Base-by-base conservation (phyloP, 371 early-diverging fungal species). In the Blakeslea trispora region DNA sequence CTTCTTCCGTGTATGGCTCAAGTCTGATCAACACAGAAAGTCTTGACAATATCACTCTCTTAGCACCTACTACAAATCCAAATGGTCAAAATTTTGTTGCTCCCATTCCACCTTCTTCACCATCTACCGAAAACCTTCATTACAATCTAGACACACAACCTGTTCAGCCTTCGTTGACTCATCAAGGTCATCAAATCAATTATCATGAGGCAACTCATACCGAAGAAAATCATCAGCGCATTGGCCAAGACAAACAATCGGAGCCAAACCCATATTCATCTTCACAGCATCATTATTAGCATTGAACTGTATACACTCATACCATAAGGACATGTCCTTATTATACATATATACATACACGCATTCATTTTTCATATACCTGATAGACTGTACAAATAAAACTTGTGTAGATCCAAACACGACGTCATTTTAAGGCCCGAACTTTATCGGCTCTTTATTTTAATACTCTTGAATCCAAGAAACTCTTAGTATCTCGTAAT, bases 1-100 rank as follows among this genome's bases (percentile, higher is more conserved):
- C 28, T 7, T 97, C 96, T 68, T 95, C 97, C 46, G 94, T 85
- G 37, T 94, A 79, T 21, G 78, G 74, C 32, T 90, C 37, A 14
- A 37, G 37, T 37, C 11, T 37, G 37, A 37, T 37, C 2, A 9
- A 37, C 2, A 14, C 87, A 3, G 87, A 84, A 18, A 94, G 95
- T 91, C 92, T 96, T 76, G 94, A 94, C 40, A 35, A 45, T 7
- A 23, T 61, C 8, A 17, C 50, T 17, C 55, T 55, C 8, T 5
- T 61, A 8, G 42, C 50, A 17, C 50, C 50, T 5, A 24, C 24
- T 4, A 21, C 41, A 15, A 24, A 49, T 6, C 31, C 14, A 41
- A 28, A 35, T 17, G 42, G 28, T 28, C 28, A 31, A 8, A 24
- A 31, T 9, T 51, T 52, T 47, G 63, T 62, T 17, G 31, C 63